Base-by-base conservation (phyloP, 805 yeast genomes). In the Saccharomycopsis selenospora region DNA sequence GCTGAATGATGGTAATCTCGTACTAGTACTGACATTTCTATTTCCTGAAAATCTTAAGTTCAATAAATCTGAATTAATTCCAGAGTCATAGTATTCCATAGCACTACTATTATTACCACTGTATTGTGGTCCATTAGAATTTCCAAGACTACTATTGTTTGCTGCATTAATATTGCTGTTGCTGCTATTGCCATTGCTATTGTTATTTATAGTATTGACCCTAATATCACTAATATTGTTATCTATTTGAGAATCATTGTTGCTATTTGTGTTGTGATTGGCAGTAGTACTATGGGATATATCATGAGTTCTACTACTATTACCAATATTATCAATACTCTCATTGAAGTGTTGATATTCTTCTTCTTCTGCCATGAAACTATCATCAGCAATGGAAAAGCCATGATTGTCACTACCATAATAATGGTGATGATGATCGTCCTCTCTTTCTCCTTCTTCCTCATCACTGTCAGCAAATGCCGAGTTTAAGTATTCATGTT, bases 401-500 rank as follows among this genome's bases (percentile, higher is more conserved):
- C 24, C 23, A 23, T 45, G 22, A 17, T 18, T 29, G 2, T 22
- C 29, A 29, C 3, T 26, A n/a, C 26, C 26, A n/a, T n/a, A 33
- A n/a, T 33, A 33, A n/a, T 33, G 3, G 8, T 33, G 14, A 33
- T 33, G n/a, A 22, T 33, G n/a, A 33, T 33, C 20, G 17, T 33
- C 38, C 10, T 10, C 5, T 33, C 20, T 5, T 7, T 33, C 18
- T 5, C 10, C 38, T 10, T 10, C 18, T 4, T 45, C 42, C 28
- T 47, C 46, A 20, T 47, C 47, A 17, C 14, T 33, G n/a, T 14
- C 43, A 30, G 55, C 56, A 46, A 59, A 59, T 41, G 56, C 59
- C 20, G 59, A 52, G 44, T 56, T 53, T 47, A 59, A 56, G 13
- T 58, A 54, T 18, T 57, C 56, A 25, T 56, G 60, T 4, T 27